phyloP scores from a whole-genome alignment of 805 yeast genomes.

The Torulaspora gathmanii region DNA sequence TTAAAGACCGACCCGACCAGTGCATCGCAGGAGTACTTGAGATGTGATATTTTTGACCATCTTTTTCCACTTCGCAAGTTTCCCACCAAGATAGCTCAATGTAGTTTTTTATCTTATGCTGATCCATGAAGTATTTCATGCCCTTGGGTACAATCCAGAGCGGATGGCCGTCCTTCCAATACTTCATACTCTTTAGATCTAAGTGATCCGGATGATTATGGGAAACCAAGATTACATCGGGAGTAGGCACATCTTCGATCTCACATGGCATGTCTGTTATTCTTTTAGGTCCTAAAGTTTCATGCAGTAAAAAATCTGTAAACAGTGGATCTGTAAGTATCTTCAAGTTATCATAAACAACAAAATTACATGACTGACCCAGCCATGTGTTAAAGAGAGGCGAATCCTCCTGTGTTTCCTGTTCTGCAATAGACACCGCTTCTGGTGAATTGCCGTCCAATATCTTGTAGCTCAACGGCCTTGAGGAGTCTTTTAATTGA shows the following conservation, averaged over 20 bases:
- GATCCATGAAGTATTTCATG: slow-evolving; percentile 52
- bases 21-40: slow-evolving; percentile 95
- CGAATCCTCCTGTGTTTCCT: slow-evolving; percentile 3
- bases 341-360: slow-evolving; percentile 67
- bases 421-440: slow-evolving; percentile 16
- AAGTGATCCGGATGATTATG: slow-evolving; percentile 97
- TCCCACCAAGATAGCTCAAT: slow-evolving; percentile 96
- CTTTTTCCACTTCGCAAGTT: slow-evolving; percentile 40
- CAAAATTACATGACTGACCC: slow-evolving; percentile 82
- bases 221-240: slow-evolving; percentile 73
- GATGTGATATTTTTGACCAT: slow-evolving; percentile 58
- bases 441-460: slow-evolving; percentile 14
- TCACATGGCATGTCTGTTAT: slow-evolving; percentile 72
- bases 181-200: slow-evolving; percentile 54
- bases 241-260: slow-evolving; percentile 57
- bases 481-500: slow-evolving; percentile 9
- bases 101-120: slow-evolving; percentile 55
- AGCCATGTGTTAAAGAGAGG: slow-evolving; percentile 65
- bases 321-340: slow-evolving; percentile 85
- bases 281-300: slow-evolving; percentile 74
- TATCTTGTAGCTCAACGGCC: slow-evolving; percentile 14
- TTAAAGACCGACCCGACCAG: slow-evolving; percentile 86
- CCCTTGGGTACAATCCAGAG: slow-evolving; percentile 93
- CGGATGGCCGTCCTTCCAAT: slow-evolving; percentile 30
- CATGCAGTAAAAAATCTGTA: slow-evolving; percentile 55